phyloP scores from a whole-genome alignment of 176 grass and related monocot species.

The Eragrostis curvula region DNA sequence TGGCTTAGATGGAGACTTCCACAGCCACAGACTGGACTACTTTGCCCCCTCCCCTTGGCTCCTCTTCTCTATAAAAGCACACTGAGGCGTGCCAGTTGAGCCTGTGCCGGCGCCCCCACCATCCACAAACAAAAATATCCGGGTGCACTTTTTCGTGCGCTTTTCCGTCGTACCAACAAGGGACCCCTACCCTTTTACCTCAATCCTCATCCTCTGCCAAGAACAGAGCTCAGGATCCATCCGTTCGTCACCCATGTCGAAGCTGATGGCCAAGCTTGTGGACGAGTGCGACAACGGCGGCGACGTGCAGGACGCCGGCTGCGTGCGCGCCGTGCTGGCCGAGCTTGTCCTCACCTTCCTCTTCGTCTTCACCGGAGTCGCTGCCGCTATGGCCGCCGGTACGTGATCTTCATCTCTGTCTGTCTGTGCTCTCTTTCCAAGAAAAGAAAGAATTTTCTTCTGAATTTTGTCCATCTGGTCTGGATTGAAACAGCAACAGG shows the following conservation, averaged over 20 bases:
- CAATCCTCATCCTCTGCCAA: neutral
- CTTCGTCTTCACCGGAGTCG: conserved; percentile 90
- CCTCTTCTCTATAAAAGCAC: conserved; percentile 1
- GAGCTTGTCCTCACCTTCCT: conserved; percentile 98
- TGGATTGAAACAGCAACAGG: neutral
- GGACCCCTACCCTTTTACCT: neutral
- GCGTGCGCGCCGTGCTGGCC: conserved; percentile 69
- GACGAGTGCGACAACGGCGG: conserved; percentile 17
- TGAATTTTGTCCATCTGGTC: neutral
- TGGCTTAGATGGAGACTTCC: conserved; percentile 13
- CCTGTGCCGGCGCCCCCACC: no score
- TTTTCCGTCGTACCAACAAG: conserved; percentile 5
- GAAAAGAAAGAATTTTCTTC: neutral
- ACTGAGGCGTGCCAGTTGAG: neutral
- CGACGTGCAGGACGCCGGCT: conserved; percentile 32
- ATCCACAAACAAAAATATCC: neutral
- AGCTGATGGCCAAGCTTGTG: conserved; percentile 21
- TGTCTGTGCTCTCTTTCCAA: neutral
- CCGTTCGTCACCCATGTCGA: conserved; percentile 8
- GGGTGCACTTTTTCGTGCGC: conserved; percentile 11
- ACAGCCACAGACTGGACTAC: neutral
- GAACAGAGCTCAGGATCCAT: neutral
- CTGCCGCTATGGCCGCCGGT: conserved; percentile 81
- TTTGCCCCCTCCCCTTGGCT: neutral
- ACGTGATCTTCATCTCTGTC: no score